Percentiles rank a stretch among this genome's conserved stretches.
Conservation (phyloP, 2,329 filamentous ascomycete species). For the Hypoxylon sp. region DNA sequence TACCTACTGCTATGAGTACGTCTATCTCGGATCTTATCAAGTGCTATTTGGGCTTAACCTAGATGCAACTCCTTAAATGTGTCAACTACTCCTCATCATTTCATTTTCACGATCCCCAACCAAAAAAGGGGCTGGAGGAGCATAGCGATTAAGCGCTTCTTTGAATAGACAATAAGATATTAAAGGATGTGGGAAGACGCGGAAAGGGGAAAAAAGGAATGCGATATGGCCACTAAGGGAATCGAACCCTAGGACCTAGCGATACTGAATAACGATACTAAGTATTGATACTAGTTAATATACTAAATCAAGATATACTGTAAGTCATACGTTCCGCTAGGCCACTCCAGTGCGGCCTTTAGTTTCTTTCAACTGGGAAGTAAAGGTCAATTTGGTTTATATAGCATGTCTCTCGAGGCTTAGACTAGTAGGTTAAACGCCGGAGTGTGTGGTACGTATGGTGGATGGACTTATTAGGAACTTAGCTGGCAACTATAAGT, state of each 20-base stretch:
- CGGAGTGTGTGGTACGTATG: not conserved
- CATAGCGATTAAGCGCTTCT: too few relatives aligned
- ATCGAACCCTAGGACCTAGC: not conserved
- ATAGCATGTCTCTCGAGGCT: not conserved
- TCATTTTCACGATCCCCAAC: too few relatives aligned
- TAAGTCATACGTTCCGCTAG: slow-evolving; percentile 1
- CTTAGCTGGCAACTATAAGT: too few relatives aligned
- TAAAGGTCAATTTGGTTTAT: not conserved
- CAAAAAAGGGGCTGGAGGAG: too few relatives aligned
- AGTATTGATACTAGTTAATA: not conserved
- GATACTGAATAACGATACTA: not conserved
- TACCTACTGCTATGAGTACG: too few relatives aligned
- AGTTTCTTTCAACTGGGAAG: not conserved
- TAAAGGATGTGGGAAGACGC: not conserved
- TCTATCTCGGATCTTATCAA: too few relatives aligned
- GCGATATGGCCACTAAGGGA: not conserved
- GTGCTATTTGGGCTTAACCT: too few relatives aligned
- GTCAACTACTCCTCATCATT: too few relatives aligned
- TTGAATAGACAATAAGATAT: not conserved
- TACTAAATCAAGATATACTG: not conserved
- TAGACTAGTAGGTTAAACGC: not conserved
- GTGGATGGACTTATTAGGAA: not conserved
- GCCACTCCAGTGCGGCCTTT: slow-evolving; percentile 22
- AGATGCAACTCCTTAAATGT: too few relatives aligned
- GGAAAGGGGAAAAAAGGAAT: not conserved